Evolutionary conservation across 2,329 filamentous ascomycete genomes (phyloP), one percentile per base, ranked within the genome.

Genomic region (Botryotinia calthae): DNA sequence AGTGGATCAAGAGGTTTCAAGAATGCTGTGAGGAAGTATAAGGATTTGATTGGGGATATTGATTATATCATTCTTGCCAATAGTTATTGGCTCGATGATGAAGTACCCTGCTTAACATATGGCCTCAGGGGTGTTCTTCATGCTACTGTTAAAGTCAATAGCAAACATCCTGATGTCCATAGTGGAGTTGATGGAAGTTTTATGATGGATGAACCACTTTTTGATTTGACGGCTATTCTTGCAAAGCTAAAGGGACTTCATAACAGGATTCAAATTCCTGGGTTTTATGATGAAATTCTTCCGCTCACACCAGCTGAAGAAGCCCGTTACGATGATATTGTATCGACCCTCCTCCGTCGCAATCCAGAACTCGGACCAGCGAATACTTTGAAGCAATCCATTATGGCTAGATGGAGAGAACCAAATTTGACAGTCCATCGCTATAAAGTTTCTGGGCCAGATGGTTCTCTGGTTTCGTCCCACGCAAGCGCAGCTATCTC

Each of bases 71-170:
- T 99, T 46, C 85, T 99, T 54, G 95, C 96, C 34, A 99, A 99
- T 84, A 98, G 95, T 82, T 99, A 99, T 84, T 99, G 96, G 96
- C 87, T 99, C 1, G 94, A 98, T 80, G 95, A 99, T 79, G 92
- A 97, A 76, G 94, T 97, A 2, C 96, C 96, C 0, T 99, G 96
- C 81, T 84, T 99, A 73, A 99, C 96, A 0, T 99, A 99, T 75
- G 96, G 96, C 1, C 87, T 98, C 10, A 90, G 96, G 66, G 96
- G 96, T 37, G 95, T 99, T 40, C 91, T 99, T 34, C 95, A 98
- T 81, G 95, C 95, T 8, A 97, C 94, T 0, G 87, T 98, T 9
- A 92, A 94, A 74, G 90, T 99, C 40, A 91, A 97, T 76, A 97
- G 94, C 73, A 89, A 90, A 69, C 90, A 93, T 75, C 94, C 95